phyloP scores from a whole-genome alignment of 2,329 filamentous ascomycete genomes.

The Exophiala dermatitidis region DNA sequence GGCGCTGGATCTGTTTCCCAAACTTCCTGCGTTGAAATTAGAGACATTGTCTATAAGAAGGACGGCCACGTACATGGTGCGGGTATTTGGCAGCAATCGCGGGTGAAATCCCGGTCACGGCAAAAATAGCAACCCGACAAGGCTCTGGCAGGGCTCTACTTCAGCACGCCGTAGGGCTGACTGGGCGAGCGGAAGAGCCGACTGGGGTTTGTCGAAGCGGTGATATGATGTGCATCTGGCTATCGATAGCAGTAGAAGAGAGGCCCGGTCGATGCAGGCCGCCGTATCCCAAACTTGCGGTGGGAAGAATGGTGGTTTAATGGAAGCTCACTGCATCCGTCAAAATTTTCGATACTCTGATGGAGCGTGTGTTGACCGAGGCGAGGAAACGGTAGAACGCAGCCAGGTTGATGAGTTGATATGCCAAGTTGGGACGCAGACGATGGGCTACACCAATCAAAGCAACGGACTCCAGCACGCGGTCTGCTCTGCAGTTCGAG shows the following conservation, averaged over 20 bases:
- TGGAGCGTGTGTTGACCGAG: constrained; percentile 2
- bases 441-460: constrained; percentile 16
- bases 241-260: constrained; percentile 8
- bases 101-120: constrained; percentile 1
- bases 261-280: constrained; percentile 2
- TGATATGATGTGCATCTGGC: constrained; percentile 11
- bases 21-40: constrained; percentile 69
- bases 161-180: constrained; percentile 1
- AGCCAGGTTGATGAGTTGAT: not conserved
- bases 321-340: constrained; percentile 9
- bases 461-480: constrained; percentile 14
- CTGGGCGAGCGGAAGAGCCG: constrained; percentile 5
- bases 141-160: not conserved
- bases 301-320: constrained; percentile 5
- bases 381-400: constrained; percentile 1
- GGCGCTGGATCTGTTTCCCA: constrained; percentile 98
- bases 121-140: constrained; percentile 4
- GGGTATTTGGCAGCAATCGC: constrained; percentile 4
- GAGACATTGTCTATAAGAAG: constrained; percentile 5
- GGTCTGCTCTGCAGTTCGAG: constrained; percentile 9
- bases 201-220: constrained; percentile 3
- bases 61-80: constrained; percentile 24
- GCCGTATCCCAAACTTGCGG: not conserved
- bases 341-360: constrained; percentile 18
- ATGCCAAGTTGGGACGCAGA: constrained; percentile 10